Conservation (phyloP, 2,329 filamentous ascomycete genomes). For the Colletotrichum tanaceti region DNA sequence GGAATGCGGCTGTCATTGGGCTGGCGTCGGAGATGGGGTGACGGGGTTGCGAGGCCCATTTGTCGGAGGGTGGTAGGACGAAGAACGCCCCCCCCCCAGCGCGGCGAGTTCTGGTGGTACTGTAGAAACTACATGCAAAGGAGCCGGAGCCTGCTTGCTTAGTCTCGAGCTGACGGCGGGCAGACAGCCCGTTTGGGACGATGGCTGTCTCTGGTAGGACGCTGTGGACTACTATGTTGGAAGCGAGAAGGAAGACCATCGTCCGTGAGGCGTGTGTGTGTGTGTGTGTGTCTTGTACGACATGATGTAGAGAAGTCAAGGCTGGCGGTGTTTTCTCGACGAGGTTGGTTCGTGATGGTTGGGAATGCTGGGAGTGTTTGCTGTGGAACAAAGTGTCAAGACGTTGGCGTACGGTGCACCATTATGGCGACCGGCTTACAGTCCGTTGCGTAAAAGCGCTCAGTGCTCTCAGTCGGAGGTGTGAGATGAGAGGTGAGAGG, state of each 20-base stretch:
- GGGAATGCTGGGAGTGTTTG: slow-evolving; percentile 6
- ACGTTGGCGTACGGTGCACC: too few relatives aligned
- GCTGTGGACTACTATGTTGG: background rate
- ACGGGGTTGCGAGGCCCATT: slow-evolving; percentile 19
- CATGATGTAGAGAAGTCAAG: background rate
- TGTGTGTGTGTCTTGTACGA: background rate
- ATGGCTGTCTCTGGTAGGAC: background rate
- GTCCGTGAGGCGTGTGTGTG: too few relatives aligned
- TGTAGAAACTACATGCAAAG: slow-evolving; percentile 25
- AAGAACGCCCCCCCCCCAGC: slow-evolving; percentile 5
- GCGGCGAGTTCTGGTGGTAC: background rate
- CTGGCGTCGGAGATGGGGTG: slow-evolving; percentile 8
- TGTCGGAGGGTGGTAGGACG: slow-evolving; percentile 1
- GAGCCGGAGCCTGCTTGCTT: slow-evolving; percentile 29
- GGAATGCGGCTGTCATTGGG: slow-evolving; percentile 18
- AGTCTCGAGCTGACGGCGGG: background rate
- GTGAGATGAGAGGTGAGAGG: background rate
- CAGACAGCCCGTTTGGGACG: background rate
- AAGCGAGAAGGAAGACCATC: background rate
- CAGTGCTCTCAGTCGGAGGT: too few relatives aligned
- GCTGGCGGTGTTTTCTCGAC: background rate
- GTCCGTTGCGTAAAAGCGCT: too few relatives aligned
- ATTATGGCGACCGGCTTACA: background rate
- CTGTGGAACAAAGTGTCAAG: background rate
- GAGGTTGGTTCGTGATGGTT: background rate